phyloP scores from a whole-genome alignment of 2,329 filamentous ascomycete genomes.

The Pyrenochaeta sp. region DNA sequence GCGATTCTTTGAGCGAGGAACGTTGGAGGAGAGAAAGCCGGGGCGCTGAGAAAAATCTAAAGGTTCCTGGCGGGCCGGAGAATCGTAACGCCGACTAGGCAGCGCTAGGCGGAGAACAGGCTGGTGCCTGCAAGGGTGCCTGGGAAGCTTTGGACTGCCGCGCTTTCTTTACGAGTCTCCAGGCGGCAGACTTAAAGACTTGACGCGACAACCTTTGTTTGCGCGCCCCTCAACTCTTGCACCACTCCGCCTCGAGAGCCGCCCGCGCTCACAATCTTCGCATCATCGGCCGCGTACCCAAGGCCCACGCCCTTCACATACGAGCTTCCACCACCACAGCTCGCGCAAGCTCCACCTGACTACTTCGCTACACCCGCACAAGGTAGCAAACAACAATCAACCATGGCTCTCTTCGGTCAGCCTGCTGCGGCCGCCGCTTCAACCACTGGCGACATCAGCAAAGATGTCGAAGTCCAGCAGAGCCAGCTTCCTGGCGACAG shows the following conservation, averaged over 20 bases:
- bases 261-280: too few relatives aligned
- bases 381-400: constrained; percentile 8
- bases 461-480: constrained; percentile 80
- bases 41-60: constrained; percentile 28
- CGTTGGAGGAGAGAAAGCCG: constrained; percentile 58
- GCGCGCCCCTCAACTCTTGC: constrained; percentile 3
- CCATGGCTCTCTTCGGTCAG: constrained; percentile 70
- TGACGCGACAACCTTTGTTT: constrained; percentile 7
- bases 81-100: constrained; percentile 27
- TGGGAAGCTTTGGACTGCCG: constrained; percentile 30
- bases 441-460: constrained; percentile 88
- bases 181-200: constrained; percentile 19
- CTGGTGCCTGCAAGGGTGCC: constrained; percentile 38
- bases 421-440: constrained; percentile 63
- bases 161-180: constrained; percentile 28
- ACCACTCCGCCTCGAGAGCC: too few relatives aligned
- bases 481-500: constrained; percentile 78
- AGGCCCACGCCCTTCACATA: neutral
- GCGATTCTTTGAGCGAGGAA: constrained; percentile 99
- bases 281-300: too few relatives aligned
- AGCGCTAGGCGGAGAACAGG: constrained; percentile 34
- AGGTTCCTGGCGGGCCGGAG: constrained; percentile 21
- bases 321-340: constrained; percentile 12
- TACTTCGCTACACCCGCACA: constrained; percentile 10
- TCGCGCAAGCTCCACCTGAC: constrained; percentile 31